Conservation (phyloP, 768 basidiomycete species). For the Panus rudis region DNA sequence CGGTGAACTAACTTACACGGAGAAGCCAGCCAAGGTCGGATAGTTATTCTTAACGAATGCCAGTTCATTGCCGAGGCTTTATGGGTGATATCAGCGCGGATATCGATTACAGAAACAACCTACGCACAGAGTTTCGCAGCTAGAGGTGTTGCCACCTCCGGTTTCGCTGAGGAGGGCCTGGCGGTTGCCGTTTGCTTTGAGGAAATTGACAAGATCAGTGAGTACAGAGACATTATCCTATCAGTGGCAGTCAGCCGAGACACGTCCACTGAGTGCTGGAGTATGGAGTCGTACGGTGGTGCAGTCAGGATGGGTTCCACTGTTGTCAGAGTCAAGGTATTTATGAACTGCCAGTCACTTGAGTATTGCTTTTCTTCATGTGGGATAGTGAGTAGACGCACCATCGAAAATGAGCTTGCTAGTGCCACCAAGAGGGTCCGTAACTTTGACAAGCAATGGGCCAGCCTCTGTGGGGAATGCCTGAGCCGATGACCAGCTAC, state of each 20-base stretch:
- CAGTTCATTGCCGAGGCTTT: constrained; percentile 35
- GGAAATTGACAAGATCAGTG: constrained; percentile 35
- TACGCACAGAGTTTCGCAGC: constrained; percentile 28
- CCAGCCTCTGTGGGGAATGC: constrained; percentile 34
- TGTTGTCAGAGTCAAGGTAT: constrained; percentile 40
- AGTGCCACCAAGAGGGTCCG: constrained; percentile 32
- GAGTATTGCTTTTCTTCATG: not conserved
- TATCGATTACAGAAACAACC: constrained; percentile 5
- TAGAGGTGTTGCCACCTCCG: constrained; percentile 35
- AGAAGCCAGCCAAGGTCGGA: constrained; percentile 41
- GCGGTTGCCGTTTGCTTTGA: constrained; percentile 33
- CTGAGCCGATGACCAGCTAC: constrained; percentile 32
- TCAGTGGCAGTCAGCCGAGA: constrained; percentile 4
- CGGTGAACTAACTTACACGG: constrained; percentile 20
- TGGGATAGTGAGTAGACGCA: constrained; percentile 8
- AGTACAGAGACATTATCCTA: constrained; percentile 41
- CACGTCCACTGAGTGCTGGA: constrained; percentile 3
- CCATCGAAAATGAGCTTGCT: constrained; percentile 37
- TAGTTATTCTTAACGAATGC: constrained; percentile 39
- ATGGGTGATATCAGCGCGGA: constrained; percentile 1
- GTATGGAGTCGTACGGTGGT: constrained; percentile 24
- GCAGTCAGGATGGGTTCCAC: constrained; percentile 37
- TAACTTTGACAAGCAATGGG: constrained; percentile 32
- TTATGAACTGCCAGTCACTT: constrained; percentile 27
- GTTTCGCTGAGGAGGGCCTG: constrained; percentile 39